Evolutionary conservation across 805 yeast species (phyloP), one percentile per base, ranked within the genome.

Genomic region (Hanseniaspora taiwanica): DNA sequence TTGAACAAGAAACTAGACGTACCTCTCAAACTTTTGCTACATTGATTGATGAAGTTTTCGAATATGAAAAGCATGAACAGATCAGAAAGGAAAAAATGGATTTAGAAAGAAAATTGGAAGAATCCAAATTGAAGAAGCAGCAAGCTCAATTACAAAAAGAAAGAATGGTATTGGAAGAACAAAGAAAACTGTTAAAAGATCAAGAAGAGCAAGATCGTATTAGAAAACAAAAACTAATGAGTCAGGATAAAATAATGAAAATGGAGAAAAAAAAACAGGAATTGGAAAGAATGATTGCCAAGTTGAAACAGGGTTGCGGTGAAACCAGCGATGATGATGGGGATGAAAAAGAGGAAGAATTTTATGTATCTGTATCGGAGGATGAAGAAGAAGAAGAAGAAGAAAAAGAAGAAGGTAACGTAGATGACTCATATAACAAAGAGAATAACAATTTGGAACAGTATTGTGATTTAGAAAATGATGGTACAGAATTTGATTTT

Each of bases 11-110:
- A 54, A 77, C 85, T 5, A 78, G 73, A 58, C 68, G 91, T 58
- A 78, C 87, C 2, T 76, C 83, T 27, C 76, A 83, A 13, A 81
- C 81, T 46, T 81, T 81, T 64, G 91, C 86, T 10, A 71, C 81
- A 2, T 63, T 81, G 34, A 78, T 85, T 64, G 89, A 81, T 60
- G 76, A 74, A 57, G 74, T 81, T 43, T 81, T 81, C 64, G 80
- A 74, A 50, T 81, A 78, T 56, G 86, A 78, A 51, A 71, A 69
- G 47, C 74, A 68, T 39, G 81, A 76, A 44, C 76, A 71, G 52
- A 60, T 68, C 48, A 73, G 68, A 69, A 67, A 57, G 43, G 66
- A 60, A 33, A 54, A 54, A 40, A 74, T 71, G 51, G 76, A 74
- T 24, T 39, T 59, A 14, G 62, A 56, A 38, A 48, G 59, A 35